A percentile compares a stretch with the other conserved stretches of the same genome.
phyloP scores from a whole-genome alignment of 2,329 filamentous ascomycete genomes.

The Domatiomyces globalis region DNA sequence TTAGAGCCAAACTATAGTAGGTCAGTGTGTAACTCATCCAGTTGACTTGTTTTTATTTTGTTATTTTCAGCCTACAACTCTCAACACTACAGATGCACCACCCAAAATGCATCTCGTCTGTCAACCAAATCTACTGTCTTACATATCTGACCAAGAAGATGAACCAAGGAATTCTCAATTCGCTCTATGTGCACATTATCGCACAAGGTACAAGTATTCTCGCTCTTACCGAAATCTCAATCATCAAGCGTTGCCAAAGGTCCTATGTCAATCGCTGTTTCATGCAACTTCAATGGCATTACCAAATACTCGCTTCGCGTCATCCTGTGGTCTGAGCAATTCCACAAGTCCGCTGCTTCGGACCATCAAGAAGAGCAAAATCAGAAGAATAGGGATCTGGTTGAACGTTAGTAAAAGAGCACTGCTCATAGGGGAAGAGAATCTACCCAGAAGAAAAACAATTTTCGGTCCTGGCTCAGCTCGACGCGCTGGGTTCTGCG shows the following conservation, averaged over 20 bases:
- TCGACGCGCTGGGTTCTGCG: slow-evolving; percentile 34
- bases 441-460: slow-evolving; percentile 42
- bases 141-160: not conserved
- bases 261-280: not conserved
- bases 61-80: no score
- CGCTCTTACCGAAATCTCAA: not conserved
- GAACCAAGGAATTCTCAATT: not conserved
- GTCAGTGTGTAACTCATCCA: no score
- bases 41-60: no score
- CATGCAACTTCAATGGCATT: not conserved
- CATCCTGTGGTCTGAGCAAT: slow-evolving; percentile 1
- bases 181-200: not conserved
- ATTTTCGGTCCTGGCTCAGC: slow-evolving; percentile 33
- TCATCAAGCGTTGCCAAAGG: not conserved
- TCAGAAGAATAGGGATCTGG: slow-evolving; percentile 34
- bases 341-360: slow-evolving; percentile 21
- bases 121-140: not conserved
- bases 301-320: not conserved
- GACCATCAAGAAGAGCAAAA: slow-evolving; percentile 33
- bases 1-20: no score
- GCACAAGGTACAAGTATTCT: not conserved
- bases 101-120: not conserved
- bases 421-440: not conserved
- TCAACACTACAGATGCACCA: no score
- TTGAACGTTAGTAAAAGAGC: slow-evolving; percentile 14